Base-by-base conservation (phyloP, 768 basidiomycete genomes). In the Zangia roseola region DNA sequence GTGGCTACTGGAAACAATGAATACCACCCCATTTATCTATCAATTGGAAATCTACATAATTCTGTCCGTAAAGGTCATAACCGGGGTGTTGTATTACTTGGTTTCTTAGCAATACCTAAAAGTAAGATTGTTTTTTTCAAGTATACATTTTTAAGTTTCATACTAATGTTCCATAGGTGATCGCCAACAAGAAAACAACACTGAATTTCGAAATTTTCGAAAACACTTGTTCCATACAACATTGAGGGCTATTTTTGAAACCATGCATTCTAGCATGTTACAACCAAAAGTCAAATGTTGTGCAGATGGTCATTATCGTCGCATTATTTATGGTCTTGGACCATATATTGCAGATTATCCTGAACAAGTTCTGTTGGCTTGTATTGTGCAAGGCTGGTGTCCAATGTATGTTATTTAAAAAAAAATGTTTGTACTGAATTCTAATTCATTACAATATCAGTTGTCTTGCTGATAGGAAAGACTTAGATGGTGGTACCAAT, bases 61-160 rank as follows among this genome's bases (percentile, higher is more conserved):
- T 45, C 1, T 5, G 20, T 37, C 7, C 1, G 5, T 2, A 14
- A 4, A 0, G 33, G 4, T 1, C 38, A 53, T 21, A n/a, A 48
- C 1, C 34, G 43, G 2, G 55, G 40, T 16, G n/a, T 61, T 10
- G 42, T 36, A 0, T 40, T 59, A 2, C 43, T 62, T 10, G 56
- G 25, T 5, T 50, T 50, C 17, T 16, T 44, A 6, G 41, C 49
- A 5, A 50, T 50, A 10, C 43, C 49, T 5, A 50, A 50, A 39
- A 43, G 45, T 47, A 28, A 14, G 44, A n/a, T n/a, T n/a, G n/a
- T n/a, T n/a, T n/a, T n/a, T 45, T 24, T 25, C 25, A 5, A 26
- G 25, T 26, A 26, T 26, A 26, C 25, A n/a, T n/a, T n/a, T 38
- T 14, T 2, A 10, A 7, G 5, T 10, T 3, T n/a, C 5, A 10